phyloP scores from a whole-genome alignment of 768 basidiomycete genomes.

The Coprinellus micaceus region DNA sequence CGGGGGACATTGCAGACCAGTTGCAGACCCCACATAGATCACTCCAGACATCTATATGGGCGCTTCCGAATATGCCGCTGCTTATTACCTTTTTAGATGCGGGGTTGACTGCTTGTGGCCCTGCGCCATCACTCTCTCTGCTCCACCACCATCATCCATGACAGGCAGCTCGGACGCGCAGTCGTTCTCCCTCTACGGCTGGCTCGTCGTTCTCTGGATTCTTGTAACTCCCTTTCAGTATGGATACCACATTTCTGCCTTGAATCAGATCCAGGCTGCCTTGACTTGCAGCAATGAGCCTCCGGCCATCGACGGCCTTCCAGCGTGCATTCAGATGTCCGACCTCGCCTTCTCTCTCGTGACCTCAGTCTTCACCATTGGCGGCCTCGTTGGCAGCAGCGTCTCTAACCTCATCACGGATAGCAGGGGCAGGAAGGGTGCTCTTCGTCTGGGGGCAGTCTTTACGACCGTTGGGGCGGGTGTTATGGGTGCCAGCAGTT shows the following conservation, averaged over 20 bases:
- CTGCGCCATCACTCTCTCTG: neutral
- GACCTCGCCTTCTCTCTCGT: constrained; percentile 75
- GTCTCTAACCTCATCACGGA: constrained; percentile 68
- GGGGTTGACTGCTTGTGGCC: no score
- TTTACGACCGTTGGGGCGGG: constrained; percentile 56
- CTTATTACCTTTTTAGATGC: no score
- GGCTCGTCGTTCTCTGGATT: constrained; percentile 65
- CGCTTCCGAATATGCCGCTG: no score
- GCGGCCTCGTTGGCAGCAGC: constrained; percentile 79
- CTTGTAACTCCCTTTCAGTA: constrained; percentile 50
- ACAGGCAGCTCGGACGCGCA: neutral
- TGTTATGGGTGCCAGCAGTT: constrained; percentile 63
- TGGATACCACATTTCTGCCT: constrained; percentile 89
- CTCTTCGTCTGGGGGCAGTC: constrained; percentile 55
- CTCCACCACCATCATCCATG: neutral
- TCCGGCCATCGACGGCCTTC: constrained; percentile 38
- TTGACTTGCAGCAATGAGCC: constrained; percentile 58
- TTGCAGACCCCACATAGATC: no score
- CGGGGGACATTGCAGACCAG: no score
- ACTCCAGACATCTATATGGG: no score
- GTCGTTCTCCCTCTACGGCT: constrained; percentile 58
- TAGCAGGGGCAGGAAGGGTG: constrained; percentile 64
- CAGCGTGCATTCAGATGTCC: constrained; percentile 79
- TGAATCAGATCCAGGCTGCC: constrained; percentile 84
- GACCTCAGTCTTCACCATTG: constrained; percentile 83